Conservation (phyloP, 768 basidiomycete species). For the Boletus bicolor region DNA sequence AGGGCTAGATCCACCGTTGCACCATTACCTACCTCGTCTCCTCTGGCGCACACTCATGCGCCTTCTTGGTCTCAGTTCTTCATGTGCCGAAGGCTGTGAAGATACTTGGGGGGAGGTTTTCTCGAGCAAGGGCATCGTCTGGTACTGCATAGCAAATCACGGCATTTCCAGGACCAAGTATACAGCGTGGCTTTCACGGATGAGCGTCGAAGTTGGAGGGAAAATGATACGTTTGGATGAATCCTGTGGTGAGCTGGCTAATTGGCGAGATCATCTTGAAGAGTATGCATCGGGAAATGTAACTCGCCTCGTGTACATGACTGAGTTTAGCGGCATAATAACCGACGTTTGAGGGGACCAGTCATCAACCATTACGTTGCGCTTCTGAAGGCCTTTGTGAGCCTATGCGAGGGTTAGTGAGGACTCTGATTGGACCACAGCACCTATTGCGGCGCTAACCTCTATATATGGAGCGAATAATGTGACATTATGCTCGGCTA, state of each 20-base stretch:
- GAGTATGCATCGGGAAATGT: constrained; percentile 3
- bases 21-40: constrained; percentile 59
- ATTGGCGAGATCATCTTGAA: constrained; percentile 35
- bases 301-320: not conserved
- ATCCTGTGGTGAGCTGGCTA: constrained; percentile 41
- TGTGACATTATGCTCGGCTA: too few relatives aligned
- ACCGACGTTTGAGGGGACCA: not conserved
- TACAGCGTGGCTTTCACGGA: constrained; percentile 14
- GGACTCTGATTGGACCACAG: too few relatives aligned
- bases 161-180: constrained; percentile 15
- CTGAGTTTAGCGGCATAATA: not conserved
- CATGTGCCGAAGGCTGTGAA: constrained; percentile 50
- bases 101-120: constrained; percentile 42
- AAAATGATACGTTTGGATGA: constrained; percentile 52
- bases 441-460: too few relatives aligned
- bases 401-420: too few relatives aligned
- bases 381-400: too few relatives aligned
- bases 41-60: constrained; percentile 51
- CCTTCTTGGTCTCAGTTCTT: constrained; percentile 29
- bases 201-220: constrained; percentile 28
- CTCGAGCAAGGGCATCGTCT: constrained; percentile 47
- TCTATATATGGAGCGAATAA: too few relatives aligned
- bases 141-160: constrained; percentile 49
- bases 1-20: constrained; percentile 70
- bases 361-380: too few relatives aligned